These are phyloP conservation scores for Trametes sanguinea DNA, from an alignment of 768 basidiomycete species.

Conservation along the genomic window DNA sequence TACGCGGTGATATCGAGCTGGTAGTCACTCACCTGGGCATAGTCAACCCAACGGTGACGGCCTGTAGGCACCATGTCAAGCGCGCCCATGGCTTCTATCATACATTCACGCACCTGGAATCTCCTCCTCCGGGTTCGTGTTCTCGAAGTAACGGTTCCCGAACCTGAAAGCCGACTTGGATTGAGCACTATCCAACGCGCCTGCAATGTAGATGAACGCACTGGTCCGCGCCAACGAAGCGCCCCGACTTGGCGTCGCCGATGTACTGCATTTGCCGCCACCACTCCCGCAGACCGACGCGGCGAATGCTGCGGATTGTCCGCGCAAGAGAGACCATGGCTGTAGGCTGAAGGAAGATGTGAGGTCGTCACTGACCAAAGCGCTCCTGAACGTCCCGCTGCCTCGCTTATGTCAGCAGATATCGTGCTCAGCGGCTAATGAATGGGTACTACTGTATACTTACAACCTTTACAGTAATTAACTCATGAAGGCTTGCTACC, in stretches of 20 bases:
- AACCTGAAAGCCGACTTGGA: slow-evolving; percentile 51
- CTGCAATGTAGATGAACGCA: slow-evolving; percentile 44
- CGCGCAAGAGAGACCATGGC: slow-evolving; percentile 60
- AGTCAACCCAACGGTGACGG: slow-evolving; percentile 97
- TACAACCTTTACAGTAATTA: no score
- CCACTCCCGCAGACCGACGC: slow-evolving; percentile 83
- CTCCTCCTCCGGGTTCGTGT: slow-evolving; percentile 83
- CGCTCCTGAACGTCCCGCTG: slow-evolving; percentile 14
- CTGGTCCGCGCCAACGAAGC: slow-evolving; percentile 78
- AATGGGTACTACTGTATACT: no score
- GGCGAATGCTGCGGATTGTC: slow-evolving; percentile 73
- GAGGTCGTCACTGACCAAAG: not conserved
- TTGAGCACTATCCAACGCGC: not conserved
- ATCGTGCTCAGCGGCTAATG: no score
- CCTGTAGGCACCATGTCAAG: slow-evolving; percentile 45
- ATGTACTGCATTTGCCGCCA: slow-evolving; percentile 93
- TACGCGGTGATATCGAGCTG: not conserved
- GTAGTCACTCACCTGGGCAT: slow-evolving; percentile 62
- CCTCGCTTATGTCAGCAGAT: slow-evolving; percentile 1
- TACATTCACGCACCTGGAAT: slow-evolving; percentile 64
- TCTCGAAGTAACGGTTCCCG: slow-evolving; percentile 95
- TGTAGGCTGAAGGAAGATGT: slow-evolving; percentile 1
- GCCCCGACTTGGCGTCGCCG: slow-evolving; percentile 89
- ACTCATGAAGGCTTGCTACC: no score
- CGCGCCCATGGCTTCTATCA: no score